phyloP scores from a whole-genome alignment of 148 eudicot species.

The Rhododendron ovatum region DNA sequence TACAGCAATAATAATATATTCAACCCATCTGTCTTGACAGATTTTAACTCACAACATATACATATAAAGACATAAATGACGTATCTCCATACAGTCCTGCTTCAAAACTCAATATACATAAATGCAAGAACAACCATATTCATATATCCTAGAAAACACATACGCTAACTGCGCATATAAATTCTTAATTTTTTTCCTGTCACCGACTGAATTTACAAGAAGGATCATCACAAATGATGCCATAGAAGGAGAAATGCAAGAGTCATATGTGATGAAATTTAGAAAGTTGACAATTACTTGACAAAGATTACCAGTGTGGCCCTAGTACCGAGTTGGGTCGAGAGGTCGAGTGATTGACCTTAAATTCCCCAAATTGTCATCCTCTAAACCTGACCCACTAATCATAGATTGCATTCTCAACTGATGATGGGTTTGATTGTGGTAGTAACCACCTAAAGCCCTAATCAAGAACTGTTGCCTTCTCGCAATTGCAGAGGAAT shows the following conservation, averaged over 20 bases:
- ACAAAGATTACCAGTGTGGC: constrained; percentile 79
- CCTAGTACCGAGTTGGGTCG: constrained; percentile 62
- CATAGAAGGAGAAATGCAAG: not conserved
- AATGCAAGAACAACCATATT: not conserved
- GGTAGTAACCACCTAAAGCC: constrained; percentile 32
- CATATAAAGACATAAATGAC: not conserved
- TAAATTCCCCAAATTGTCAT: constrained; percentile 52
- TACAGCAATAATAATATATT: not conserved
- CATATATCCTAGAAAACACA: not conserved
- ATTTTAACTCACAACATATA: not conserved
- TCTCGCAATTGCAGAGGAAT: constrained; percentile 43
- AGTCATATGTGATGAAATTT: not conserved
- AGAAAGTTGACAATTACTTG: not conserved
- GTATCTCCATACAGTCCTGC: not conserved
- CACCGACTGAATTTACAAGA: not conserved
- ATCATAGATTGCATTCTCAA: constrained; percentile 36
- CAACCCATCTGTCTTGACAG: not conserved
- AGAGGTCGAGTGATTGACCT: constrained; percentile 72
- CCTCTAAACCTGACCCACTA: constrained; percentile 42
- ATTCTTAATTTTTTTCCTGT: not conserved
- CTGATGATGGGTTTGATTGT: constrained; percentile 17
- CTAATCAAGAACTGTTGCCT: constrained; percentile 63
- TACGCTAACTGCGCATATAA: not conserved
- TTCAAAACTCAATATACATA: not conserved
- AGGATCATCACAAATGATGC: not conserved